These are phyloP conservation scores for Pseudogymnoascus sp. DNA, from an alignment of 2,329 filamentous ascomycete genomes.

Conservation along the genomic window DNA sequence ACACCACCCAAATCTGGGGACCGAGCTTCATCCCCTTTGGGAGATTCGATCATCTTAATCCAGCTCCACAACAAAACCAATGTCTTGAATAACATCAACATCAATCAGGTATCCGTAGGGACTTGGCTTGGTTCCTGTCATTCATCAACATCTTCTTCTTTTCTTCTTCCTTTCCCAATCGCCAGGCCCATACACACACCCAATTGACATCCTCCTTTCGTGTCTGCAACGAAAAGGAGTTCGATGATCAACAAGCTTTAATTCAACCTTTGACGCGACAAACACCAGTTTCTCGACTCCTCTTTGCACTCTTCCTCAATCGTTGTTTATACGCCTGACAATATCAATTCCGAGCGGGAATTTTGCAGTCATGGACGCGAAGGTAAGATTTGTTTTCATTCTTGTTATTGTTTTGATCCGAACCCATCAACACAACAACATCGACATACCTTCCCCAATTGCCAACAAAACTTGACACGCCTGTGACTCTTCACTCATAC, in stretches of 20 bases:
- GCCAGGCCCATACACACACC: neutral
- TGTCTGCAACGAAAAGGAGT: neutral
- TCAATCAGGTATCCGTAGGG: constrained; percentile 8
- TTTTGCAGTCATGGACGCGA: constrained; percentile 35
- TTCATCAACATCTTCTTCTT: constrained; percentile 2
- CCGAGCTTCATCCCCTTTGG: constrained; percentile 10
- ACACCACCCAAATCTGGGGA: constrained; percentile 2
- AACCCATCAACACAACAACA: constrained; percentile 1
- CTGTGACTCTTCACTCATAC: constrained; percentile 22
- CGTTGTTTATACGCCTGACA: neutral
- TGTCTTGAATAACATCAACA: constrained; percentile 10
- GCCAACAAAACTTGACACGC: constrained; percentile 15
- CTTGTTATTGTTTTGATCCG: constrained; percentile 1
- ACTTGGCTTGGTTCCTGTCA: constrained; percentile 9
- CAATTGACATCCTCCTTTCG: constrained; percentile 8
- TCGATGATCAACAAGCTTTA: constrained; percentile 10
- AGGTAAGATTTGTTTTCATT: constrained; percentile 30
- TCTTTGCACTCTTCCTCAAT: neutral
- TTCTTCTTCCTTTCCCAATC: constrained; percentile 3
- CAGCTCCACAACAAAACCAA: constrained; percentile 9
- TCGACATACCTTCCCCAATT: neutral
- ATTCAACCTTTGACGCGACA: neutral
- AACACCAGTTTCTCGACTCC: neutral
- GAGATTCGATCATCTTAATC: constrained; percentile 9
- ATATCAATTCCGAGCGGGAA: constrained; percentile 4